Conservation (phyloP, 331 rosid species). For the Spiraea crenata region DNA sequence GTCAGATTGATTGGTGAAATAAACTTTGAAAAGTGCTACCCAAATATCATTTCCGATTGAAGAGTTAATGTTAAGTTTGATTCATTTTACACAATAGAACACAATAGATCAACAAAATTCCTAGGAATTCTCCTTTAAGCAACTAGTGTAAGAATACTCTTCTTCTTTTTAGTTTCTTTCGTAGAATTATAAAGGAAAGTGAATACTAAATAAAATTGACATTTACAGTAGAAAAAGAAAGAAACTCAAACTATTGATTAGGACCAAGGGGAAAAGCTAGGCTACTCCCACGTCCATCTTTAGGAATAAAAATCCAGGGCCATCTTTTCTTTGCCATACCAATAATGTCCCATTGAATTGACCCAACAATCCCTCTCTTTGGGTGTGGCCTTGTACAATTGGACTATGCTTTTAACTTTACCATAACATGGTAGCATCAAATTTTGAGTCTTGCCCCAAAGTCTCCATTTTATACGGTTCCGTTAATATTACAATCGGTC, state of each 20-base stretch:
- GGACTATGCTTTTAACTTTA: slow-evolving; percentile 28
- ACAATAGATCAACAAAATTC: too few relatives aligned
- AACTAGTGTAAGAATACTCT: too few relatives aligned
- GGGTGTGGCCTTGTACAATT: slow-evolving; percentile 24
- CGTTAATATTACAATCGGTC: too few relatives aligned
- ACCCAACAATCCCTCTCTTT: slow-evolving; percentile 19
- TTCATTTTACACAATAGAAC: too few relatives aligned
- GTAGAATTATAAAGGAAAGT: neutral
- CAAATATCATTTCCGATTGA: too few relatives aligned
- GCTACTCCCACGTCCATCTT: slow-evolving; percentile 8
- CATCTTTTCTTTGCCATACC: slow-evolving; percentile 13
- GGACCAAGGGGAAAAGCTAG: neutral
- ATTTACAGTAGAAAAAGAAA: neutral
- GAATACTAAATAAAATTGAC: neutral
- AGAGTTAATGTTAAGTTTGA: too few relatives aligned
- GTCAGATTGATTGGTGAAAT: too few relatives aligned
- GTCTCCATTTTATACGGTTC: neutral
- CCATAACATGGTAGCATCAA: slow-evolving; percentile 9
- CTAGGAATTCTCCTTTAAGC: too few relatives aligned
- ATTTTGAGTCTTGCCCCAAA: neutral
- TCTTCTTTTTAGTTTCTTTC: neutral
- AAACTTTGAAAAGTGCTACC: too few relatives aligned
- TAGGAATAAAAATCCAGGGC: slow-evolving; percentile 18
- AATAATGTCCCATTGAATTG: slow-evolving; percentile 26
- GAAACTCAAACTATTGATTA: neutral